These are phyloP conservation scores for Saccharomycopsis olivae DNA, from an alignment of 805 yeast species.

Conservation along the genomic window DNA sequence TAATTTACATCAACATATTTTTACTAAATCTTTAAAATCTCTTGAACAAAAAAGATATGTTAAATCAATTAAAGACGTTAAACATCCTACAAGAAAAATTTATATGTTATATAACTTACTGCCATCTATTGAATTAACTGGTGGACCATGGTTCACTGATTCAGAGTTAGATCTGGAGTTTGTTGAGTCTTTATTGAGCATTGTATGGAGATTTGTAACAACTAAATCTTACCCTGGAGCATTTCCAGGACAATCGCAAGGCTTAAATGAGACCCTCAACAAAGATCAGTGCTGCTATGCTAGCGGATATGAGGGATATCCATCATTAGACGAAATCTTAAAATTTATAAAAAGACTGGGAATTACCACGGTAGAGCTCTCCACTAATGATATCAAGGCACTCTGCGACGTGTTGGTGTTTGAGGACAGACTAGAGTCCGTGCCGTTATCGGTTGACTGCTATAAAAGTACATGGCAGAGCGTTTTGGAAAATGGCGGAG, in stretches of 20 bases:
- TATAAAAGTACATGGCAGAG: constrained; percentile 82
- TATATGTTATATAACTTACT: constrained; percentile 91
- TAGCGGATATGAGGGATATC: constrained; percentile 50
- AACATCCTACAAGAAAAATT: constrained; percentile 87
- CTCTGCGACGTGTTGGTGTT: constrained; percentile 79
- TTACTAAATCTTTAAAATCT: constrained; percentile 67
- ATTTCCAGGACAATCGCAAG: constrained; percentile 12
- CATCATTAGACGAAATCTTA: constrained; percentile 63
- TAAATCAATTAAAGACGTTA: constrained; percentile 84
- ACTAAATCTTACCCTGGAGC: constrained; percentile 55
- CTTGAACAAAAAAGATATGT: constrained; percentile 75
- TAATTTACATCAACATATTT: constrained; percentile 86
- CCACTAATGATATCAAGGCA: constrained; percentile 61
- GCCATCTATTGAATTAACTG: constrained; percentile 92
- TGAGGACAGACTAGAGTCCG: constrained; percentile 74
- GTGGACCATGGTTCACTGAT: constrained; percentile 99
- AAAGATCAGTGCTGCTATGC: constrained; percentile 34
- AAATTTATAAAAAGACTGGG: constrained; percentile 62
- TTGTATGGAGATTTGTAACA: constrained; percentile 81
- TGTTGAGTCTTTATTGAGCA: constrained; percentile 71
- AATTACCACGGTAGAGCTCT: constrained; percentile 74
- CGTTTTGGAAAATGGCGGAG: constrained; percentile 28
- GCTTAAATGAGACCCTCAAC: constrained; percentile 19
- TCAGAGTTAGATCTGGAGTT: constrained; percentile 91
- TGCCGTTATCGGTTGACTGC: constrained; percentile 30